Percentiles rank a stretch among this genome's conserved stretches.
Evolutionary conservation across 2,329 filamentous ascomycete genomes (phyloP).

Genomic region (Fusarium paranaense): DNA sequence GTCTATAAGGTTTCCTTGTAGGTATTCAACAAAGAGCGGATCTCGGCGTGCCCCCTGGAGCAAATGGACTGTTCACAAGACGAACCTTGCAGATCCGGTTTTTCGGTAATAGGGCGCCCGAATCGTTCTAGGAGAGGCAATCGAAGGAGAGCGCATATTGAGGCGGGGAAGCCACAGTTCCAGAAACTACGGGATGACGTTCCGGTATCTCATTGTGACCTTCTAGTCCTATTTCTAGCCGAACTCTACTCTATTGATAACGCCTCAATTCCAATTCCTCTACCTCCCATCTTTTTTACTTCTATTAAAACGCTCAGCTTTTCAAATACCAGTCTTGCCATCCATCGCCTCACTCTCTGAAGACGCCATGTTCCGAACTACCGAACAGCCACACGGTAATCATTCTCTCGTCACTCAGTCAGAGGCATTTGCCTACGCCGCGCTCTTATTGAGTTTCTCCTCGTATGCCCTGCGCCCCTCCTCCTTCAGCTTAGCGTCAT

Average conservation of each 20-base stretch:
- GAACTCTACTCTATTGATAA: background rate
- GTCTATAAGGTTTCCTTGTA: too few relatives aligned
- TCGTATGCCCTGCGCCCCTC: conserved; percentile 44
- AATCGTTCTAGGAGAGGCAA: background rate
- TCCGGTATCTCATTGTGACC: background rate
- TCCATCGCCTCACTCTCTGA: background rate
- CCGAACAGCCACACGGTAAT: background rate
- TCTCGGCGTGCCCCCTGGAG: background rate
- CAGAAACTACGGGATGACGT: background rate
- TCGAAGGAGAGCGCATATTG: background rate
- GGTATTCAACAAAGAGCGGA: background rate
- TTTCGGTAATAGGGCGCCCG: background rate
- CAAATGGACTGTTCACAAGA: background rate
- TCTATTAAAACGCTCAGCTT: background rate
- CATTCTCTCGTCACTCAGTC: background rate
- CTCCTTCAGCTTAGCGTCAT: conserved; percentile 53
- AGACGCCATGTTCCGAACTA: background rate
- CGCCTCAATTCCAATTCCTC: background rate
- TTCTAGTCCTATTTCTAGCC: background rate
- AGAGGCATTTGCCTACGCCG: background rate
- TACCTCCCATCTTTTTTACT: background rate
- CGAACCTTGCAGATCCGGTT: background rate
- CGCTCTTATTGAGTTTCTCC: conserved; percentile 11
- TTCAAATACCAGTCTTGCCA: background rate
- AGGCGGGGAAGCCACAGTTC: background rate